Percentiles rank a stretch among this genome's conserved stretches.
These are phyloP conservation scores for Hygrocybe coccinea DNA, from an alignment of 768 basidiomycete genomes.

Conservation along the genomic window DNA sequence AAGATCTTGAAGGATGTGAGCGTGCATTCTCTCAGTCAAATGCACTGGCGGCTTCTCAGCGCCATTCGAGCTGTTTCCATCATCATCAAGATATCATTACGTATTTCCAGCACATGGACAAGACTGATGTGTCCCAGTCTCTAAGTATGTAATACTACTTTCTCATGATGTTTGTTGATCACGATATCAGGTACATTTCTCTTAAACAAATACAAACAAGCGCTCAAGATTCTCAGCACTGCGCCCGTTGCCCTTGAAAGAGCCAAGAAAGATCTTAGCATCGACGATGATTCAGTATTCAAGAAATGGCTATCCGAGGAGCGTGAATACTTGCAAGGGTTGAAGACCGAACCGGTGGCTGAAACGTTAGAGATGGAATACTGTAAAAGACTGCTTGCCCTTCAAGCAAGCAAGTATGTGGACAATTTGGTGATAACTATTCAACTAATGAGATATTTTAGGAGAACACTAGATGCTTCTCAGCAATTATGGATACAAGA, in stretches of 20 bases:
- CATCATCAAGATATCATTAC: slow-evolving; percentile 18
- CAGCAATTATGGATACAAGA: too few relatives aligned
- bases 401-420: slow-evolving; percentile 7
- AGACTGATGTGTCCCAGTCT: slow-evolving; percentile 13
- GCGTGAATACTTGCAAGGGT: slow-evolving; percentile 10
- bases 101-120: slow-evolving; percentile 11
- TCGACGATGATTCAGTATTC: slow-evolving; percentile 7
- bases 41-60: slow-evolving; percentile 14
- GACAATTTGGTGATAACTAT: too few relatives aligned
- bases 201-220: slow-evolving; percentile 24
- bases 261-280: slow-evolving; percentile 6
- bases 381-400: slow-evolving; percentile 9
- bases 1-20: slow-evolving; percentile 20
- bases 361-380: slow-evolving; percentile 20
- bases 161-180: too few relatives aligned
- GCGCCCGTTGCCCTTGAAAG: not conserved
- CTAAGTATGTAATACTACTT: too few relatives aligned
- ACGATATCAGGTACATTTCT: slow-evolving; percentile 20
- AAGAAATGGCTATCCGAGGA: slow-evolving; percentile 20
- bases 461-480: too few relatives aligned
- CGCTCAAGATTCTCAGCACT: slow-evolving; percentile 15
- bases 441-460: too few relatives aligned
- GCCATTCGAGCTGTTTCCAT: slow-evolving; percentile 18
- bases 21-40: slow-evolving; percentile 17
- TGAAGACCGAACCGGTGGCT: slow-evolving; percentile 11